Base-by-base conservation (phyloP, 768 basidiomycete genomes). In the Cubamyces lactineus region DNA sequence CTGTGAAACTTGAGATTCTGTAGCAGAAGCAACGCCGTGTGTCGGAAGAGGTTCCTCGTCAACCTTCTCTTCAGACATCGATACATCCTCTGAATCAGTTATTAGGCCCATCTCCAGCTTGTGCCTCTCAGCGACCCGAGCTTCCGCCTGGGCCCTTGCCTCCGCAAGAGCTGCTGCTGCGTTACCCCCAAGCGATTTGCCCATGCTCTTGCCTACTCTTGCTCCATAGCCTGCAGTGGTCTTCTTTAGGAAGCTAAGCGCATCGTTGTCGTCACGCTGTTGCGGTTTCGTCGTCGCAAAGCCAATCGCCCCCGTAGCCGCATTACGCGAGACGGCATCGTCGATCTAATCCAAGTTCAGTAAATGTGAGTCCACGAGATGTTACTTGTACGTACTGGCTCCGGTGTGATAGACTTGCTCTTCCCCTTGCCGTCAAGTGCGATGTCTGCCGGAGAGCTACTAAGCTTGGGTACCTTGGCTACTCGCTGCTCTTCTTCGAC, bases 221-320 rank as follows among this genome's bases (percentile, higher is more conserved):
- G 84, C 78, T 17, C 87, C 87, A 28, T 88, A 76, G 16, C 80
- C 87, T 70, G 89, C 86, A 0, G 92, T 84, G 0, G 86, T 90
- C 69, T 83, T 86, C 76, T 89, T 92, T 52, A 93, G 78, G 17
- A 81, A 77, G 67, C 84, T 83, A 45, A 92, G 79, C 64, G 88
- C 82, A 21, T 82, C 34, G 34, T 4, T 87, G 28, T 79, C 80
- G 30, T 83, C 72, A 5, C 73, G 66, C 19, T 53, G 56, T 8
- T 38, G 21, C 9, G 11, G 5, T 9, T 34, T 9, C 4, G 34
- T 34, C 34, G 34, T 34, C 34, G 34, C 34, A 34, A 1, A 9
- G 34, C 9, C 30, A 23, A 34, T 58, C 57, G 39, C 16, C 17
- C 46, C 16, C 17, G 39, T 13, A 34, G 11, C 34, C n/a, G n/a